A percentile compares a stretch with the other conserved stretches of the same genome.
Evolutionary conservation across 2,329 filamentous ascomycete species (phyloP).

Genomic region (Exserohilum rostratum): DNA sequence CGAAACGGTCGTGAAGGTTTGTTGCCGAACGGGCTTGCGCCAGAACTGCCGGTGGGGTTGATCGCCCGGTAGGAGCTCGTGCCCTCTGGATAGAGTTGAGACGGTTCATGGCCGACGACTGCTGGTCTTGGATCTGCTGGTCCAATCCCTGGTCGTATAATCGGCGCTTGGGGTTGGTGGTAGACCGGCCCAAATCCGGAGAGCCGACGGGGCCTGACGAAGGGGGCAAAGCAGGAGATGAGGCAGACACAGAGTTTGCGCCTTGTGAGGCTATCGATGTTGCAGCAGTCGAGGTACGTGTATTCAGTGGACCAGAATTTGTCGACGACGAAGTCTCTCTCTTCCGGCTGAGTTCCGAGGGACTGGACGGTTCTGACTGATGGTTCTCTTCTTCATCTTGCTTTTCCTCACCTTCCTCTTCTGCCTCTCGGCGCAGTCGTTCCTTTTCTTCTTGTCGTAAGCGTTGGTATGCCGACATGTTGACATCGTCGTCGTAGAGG

Average conservation of each 20-base stretch:
- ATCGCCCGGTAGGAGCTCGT: slow-evolving; percentile 53
- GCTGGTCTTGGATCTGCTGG: slow-evolving; percentile 80
- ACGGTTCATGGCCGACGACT: slow-evolving; percentile 75
- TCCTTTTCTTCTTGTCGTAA: slow-evolving; percentile 66
- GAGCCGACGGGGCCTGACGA: slow-evolving; percentile 35
- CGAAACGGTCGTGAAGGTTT: slow-evolving; percentile 56
- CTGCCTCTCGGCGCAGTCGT: slow-evolving; percentile 27
- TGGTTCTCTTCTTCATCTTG: slow-evolving; percentile 50
- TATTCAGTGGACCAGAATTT: slow-evolving; percentile 70
- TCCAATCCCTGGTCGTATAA: slow-evolving; percentile 84
- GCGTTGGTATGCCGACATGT: slow-evolving; percentile 81
- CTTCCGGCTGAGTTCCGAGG: slow-evolving; percentile 70
- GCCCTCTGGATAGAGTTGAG: slow-evolving; percentile 79
- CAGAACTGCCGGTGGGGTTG: slow-evolving; percentile 56
- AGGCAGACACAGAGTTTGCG: slow-evolving; percentile 43
- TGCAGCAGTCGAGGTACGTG: slow-evolving; percentile 80
- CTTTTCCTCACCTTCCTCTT: slow-evolving; percentile 39
- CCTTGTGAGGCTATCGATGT: slow-evolving; percentile 84
- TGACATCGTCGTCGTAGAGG: slow-evolving; percentile 86
- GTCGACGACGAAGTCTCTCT: slow-evolving; percentile 86
- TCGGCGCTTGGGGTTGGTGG: slow-evolving; percentile 75
- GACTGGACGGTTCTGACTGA: slow-evolving; percentile 55
- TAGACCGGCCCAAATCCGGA: slow-evolving; percentile 64
- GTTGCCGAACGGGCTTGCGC: slow-evolving; percentile 53
- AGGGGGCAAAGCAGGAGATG: slow-evolving; percentile 35